Base-by-base conservation (phyloP, 768 basidiomycete genomes). In the Tricholoma bakamatsutake region DNA sequence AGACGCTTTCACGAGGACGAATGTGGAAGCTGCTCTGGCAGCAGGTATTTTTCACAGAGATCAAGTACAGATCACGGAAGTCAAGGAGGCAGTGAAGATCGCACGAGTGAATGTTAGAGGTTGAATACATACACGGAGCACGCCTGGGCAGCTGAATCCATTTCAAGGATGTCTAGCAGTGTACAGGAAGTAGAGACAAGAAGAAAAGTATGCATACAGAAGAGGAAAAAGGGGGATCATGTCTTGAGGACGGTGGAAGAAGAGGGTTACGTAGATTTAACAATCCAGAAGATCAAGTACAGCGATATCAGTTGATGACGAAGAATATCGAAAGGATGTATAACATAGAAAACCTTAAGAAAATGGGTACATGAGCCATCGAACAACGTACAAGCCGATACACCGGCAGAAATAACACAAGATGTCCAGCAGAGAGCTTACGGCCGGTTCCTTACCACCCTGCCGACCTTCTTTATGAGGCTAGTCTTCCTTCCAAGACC, bases 11-110 rank as follows among this genome's bases (percentile, higher is more conserved):
- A 66, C 75, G 55, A 70, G 80, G 62, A 94, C 93, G 3, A 79
- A 74, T 3, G 93, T 86, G 1, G 94, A 96, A 70, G 93, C 97
- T 45, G 97, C 90, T 1, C 71, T 99, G 55, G 97, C 97, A 9
- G 97, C 97, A 10, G 97, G 97, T 1, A 97, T 98, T 61, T 99
- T 99, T 71, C 97, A 99, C 69, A 76, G 97, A 31, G 81, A 78
- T 46, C 90, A 98, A 68, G 96, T 99, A 4, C 76, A 71, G 40
- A 95, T 99, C 58, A 71, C 72, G 46, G 85, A 89, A 49, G 89
- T 98, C 54, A 99, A 98, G 72, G 70, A 71, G 42, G 70, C 75
- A 1, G 64, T 91, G 59, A 64, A 63, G 34, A 62, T 59, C 4
- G 76, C 76, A 11, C 71, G 72, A 0, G 78, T 90, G 51, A 81